Evolutionary conservation across 2,329 filamentous ascomycete species (phyloP), one percentile per base, ranked within the genome.

Genomic region (Calonectria hawksworthii): DNA sequence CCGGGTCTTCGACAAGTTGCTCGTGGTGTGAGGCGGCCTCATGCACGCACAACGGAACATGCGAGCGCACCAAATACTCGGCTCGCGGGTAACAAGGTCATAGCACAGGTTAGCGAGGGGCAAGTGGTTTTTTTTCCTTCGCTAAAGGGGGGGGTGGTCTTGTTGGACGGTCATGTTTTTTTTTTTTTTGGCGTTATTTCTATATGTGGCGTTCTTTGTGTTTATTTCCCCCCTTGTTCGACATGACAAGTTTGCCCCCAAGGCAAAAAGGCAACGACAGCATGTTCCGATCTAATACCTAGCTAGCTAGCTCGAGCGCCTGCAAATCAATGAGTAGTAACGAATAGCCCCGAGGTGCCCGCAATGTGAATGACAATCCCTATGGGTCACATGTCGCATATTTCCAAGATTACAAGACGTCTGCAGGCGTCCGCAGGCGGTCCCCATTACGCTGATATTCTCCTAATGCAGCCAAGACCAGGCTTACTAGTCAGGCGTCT

Each of bases 21-120:
- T 63, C 56, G 74, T 73, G 65, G 68, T 76, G 70, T 68, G 54
- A 75, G 75, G 30, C 59, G 64, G 30, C 44, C 41, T 52, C 51
- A 34, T 70, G 51, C 66, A n/a, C 38, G 32, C 56, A 68, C 47
- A 59, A 51, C 51, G 34, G 64, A 26, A 64, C 47, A 50, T 72
- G 47, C 56, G 51, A 75, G 41, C n/a, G 63, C 63, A 71, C 67
- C 68, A 71, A 63, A 68, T 52, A 65, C 64, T 72, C 74, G 68
- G 65, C 63, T 65, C 65, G 56, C 32, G 44, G 52, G 54, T 63
- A 66, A 68, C 54, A 67, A 32, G 52, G 68, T 67, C 64, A 64
- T 61, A 50, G 63, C 54, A 71, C 54, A 36, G 66, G 54, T 70
- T 72, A 74, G 67, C 75, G 76, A 77, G 65, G 73, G 68, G 67